Percentiles rank a stretch among this genome's conserved stretches.
These are phyloP conservation scores for Persicaria maculosa DNA, from an alignment of 148 eudicot species.

Conservation along the genomic window DNA sequence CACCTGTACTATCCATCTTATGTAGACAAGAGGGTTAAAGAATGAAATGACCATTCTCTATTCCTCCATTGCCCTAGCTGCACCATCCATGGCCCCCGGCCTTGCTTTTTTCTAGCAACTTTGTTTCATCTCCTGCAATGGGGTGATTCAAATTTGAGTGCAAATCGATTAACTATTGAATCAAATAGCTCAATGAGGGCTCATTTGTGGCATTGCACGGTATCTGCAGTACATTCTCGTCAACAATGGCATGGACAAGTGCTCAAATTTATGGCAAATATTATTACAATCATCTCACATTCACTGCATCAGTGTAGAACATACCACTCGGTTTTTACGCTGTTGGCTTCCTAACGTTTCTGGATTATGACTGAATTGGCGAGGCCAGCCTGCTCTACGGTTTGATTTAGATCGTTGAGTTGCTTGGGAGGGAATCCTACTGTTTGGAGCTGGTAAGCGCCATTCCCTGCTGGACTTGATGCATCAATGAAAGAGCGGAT, in stretches of 20 bases:
- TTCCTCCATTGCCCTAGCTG: neutral
- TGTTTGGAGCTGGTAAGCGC: slow-evolving; percentile 53
- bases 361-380: slow-evolving; percentile 63
- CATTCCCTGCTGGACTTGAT: slow-evolving; percentile 49
- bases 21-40: neutral
- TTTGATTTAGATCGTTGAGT: slow-evolving; percentile 47
- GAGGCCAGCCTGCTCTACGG: slow-evolving; percentile 66
- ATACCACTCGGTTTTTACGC: neutral
- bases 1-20: neutral
- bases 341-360: slow-evolving; percentile 20
- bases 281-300: neutral
- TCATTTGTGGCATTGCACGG: neutral
- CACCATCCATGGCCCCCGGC: neutral
- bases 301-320: neutral
- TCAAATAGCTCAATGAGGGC: neutral
- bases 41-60: slow-evolving; percentile 9
- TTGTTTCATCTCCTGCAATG: neutral
- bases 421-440: slow-evolving; percentile 69
- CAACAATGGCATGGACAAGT: neutral
- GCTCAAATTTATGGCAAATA: neutral
- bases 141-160: neutral
- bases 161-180: neutral
- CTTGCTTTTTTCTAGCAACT: neutral
- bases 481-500: slow-evolving; percentile 54
- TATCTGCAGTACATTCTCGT: neutral